Base-by-base conservation (phyloP, 2,329 filamentous ascomycete genomes). In the Penicillium sp. region DNA sequence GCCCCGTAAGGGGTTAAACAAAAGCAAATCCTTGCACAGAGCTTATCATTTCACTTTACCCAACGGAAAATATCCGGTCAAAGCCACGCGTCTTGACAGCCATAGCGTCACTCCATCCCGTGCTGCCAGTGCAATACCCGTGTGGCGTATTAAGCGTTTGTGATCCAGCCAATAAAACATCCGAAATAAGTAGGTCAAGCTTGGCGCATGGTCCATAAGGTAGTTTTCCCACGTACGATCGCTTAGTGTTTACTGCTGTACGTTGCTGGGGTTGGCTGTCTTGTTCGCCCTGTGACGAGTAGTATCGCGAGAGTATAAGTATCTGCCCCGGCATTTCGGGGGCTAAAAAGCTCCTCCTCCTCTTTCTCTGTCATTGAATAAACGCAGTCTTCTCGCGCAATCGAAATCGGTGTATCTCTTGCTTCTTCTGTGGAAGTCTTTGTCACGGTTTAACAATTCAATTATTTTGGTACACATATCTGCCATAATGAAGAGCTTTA, bases 401-500 rank as follows among this genome's bases (percentile, higher is more conserved):
- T 48, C 11, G 45, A 48, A 28, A 7, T 48, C 30, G 22, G 35
- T 42, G 22, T 25, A 28, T 8, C 10, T 16, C 16, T 40, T 14
- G 35, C 16, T 45, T 11, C 11, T 37, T n/a, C 6, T 33, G 8
- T 25, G 25, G 37, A 25, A 19, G 10, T 46, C 40, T 46, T 22
- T 55, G 6, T 28, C 43, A 11, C 16, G 25, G 19, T 40, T 57
- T 22, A 25, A 25, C 10, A 10, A 4, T 38, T 22, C 30, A 37
- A 37, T 5, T 14, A 37, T 4, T 14, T 37, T 37, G 22, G 16
- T 37, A 14, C 33, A 37, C 8, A 37, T 10, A 3, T 13, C 10
- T 5, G 30, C 8, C 16, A 48, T 10, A 16, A 77, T 78, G 72
- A 73, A 73, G 65, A 65, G 65, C 38, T 54, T 76, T 58, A 60